Conservation (phyloP, 2,329 filamentous ascomycete genomes). For the Ophiocordyceps unilateralis region DNA sequence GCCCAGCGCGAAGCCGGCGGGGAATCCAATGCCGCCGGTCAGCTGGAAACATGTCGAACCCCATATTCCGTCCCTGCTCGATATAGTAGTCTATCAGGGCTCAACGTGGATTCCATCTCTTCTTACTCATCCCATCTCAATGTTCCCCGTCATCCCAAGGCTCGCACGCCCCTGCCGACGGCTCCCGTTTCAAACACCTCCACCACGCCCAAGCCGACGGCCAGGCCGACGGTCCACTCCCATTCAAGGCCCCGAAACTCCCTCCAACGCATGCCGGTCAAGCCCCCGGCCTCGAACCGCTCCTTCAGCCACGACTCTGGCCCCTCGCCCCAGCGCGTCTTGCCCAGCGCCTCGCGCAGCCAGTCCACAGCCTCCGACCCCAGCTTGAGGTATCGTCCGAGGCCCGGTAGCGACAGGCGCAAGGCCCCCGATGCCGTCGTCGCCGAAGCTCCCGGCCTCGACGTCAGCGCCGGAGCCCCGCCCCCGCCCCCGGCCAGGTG, state of each 20-base stretch:
- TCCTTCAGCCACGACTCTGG: conserved; percentile 45
- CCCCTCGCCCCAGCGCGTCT: conserved; percentile 43
- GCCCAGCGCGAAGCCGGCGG: background rate
- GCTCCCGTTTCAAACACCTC: conserved; percentile 61
- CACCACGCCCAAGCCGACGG: conserved; percentile 49
- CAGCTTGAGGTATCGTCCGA: conserved; percentile 50
- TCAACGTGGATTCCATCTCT: background rate
- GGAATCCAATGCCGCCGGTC: background rate
- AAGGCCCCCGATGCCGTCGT: conserved; percentile 11
- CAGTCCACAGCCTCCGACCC: conserved; percentile 43
- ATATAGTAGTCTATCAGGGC: background rate
- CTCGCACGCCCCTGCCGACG: conserved; percentile 49
- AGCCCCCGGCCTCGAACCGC: conserved; percentile 49
- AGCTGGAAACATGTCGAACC: background rate
- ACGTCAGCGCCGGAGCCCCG: conserved; percentile 5
- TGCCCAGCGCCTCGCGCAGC: conserved; percentile 38
- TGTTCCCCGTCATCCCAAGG: conserved; percentile 9
- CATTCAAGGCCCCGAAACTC: conserved; percentile 53
- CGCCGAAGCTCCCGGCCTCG: conserved; percentile 5
- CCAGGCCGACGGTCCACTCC: conserved; percentile 55
- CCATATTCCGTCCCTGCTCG: conserved; percentile 1
- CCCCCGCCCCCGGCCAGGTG: conserved; percentile 44
- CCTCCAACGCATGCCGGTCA: conserved; percentile 36
- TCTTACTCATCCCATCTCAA: background rate
- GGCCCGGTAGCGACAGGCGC: conserved; percentile 47